These are phyloP conservation scores for Nitzschia sp. DNA, from an alignment of 108 stramenopile genomes.

Conservation along the genomic window DNA sequence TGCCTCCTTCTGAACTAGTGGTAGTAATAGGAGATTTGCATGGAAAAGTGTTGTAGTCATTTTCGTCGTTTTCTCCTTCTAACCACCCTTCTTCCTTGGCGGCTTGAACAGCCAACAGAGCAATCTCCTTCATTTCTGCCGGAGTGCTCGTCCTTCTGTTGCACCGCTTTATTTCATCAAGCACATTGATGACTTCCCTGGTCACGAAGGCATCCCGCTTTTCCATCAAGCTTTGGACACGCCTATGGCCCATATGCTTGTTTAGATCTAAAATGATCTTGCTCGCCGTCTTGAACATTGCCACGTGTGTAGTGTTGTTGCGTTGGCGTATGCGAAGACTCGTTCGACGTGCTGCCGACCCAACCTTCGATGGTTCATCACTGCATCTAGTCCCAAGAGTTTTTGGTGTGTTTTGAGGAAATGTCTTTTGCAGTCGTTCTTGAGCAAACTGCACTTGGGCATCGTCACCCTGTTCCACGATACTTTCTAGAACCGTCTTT, in stretches of 20 bases:
- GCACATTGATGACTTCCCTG: not conserved
- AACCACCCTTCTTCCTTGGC: not conserved
- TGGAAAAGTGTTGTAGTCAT: not conserved
- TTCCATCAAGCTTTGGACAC: not conserved
- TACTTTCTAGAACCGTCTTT: not conserved
- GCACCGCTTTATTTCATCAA: not conserved
- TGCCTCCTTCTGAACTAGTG: not conserved
- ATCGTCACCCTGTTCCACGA: constrained; percentile 7
- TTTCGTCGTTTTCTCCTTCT: not conserved
- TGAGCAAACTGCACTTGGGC: constrained; percentile 2
- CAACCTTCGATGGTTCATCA: too few relatives aligned
- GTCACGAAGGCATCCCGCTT: not conserved
- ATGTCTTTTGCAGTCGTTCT: not conserved
- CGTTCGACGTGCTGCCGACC: not conserved
- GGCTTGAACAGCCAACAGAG: not conserved
- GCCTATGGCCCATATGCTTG: not conserved
- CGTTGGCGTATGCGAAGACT: not conserved
- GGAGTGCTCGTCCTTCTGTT: constrained; percentile 1
- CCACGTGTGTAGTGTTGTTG: not conserved
- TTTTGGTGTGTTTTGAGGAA: not conserved
- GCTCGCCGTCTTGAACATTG: not conserved
- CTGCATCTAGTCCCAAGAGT: too few relatives aligned
- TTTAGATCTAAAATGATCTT: not conserved
- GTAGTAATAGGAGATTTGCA: not conserved
- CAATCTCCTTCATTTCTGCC: constrained; percentile 7